Evolutionary conservation across 2,329 filamentous ascomycete species (phyloP).

Genomic region (Monilinia fructicola): DNA sequence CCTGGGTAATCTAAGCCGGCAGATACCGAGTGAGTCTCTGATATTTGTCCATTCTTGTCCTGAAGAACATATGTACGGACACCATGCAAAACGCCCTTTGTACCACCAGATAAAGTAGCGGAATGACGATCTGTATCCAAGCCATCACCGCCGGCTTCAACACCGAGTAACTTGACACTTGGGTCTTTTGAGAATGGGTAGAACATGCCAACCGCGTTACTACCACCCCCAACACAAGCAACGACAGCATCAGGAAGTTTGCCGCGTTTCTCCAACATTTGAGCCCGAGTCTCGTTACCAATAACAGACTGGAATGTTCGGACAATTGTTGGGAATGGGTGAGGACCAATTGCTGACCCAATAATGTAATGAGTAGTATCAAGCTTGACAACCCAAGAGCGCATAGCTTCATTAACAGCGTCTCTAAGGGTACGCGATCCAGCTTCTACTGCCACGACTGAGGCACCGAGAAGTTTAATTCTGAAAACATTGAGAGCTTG

Average conservation of each 20-base stretch:
- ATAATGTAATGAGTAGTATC: slow-evolving; percentile 98
- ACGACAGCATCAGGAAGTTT: slow-evolving; percentile 95
- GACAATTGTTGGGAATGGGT: slow-evolving; percentile 97
- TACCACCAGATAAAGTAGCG: slow-evolving; percentile 81
- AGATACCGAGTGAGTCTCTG: slow-evolving; percentile 93
- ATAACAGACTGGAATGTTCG: slow-evolving; percentile 98
- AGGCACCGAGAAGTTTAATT: slow-evolving; percentile 92
- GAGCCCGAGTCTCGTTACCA: slow-evolving; percentile 87
- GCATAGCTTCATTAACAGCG: slow-evolving; percentile 92
- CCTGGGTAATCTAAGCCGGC: slow-evolving; percentile 96
- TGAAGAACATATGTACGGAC: slow-evolving; percentile 95
- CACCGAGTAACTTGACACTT: slow-evolving; percentile 83
- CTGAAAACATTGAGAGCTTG: slow-evolving; percentile 98
- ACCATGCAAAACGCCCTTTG: slow-evolving; percentile 91
- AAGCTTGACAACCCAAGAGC: slow-evolving; percentile 89
- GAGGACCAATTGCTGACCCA: slow-evolving; percentile 93
- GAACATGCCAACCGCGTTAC: slow-evolving; percentile 97
- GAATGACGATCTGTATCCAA: slow-evolving; percentile 82
- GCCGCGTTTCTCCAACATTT: slow-evolving; percentile 80
- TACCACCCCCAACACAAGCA: slow-evolving; percentile 92
- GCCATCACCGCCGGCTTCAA: slow-evolving; percentile 94
- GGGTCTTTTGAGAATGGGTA: slow-evolving; percentile 88
- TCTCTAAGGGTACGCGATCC: slow-evolving; percentile 81
- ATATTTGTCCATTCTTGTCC: slow-evolving; percentile 88
- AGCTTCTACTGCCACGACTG: slow-evolving; percentile 88